Base-by-base conservation (phyloP, 192 early-diverging fungal species). In the Backusella psychrophila region DNA sequence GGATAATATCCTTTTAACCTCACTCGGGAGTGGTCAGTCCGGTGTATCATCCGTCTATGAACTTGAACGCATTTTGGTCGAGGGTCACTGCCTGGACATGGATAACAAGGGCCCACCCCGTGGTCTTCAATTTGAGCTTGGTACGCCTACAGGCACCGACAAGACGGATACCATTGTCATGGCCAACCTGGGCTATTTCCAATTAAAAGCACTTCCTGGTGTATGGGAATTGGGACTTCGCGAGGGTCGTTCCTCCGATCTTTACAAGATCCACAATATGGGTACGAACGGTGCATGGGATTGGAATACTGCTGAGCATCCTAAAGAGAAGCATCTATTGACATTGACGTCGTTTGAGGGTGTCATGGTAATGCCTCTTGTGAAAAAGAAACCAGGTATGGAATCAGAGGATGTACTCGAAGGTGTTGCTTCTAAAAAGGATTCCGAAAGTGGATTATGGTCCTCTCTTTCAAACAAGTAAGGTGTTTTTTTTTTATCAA, bases 151-250 rank as follows among this genome's bases (percentile, higher is more conserved):
- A 1, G 66, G 88, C 7, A 88, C 90, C 11, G 86, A 85, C 3
- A 87, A 92, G 46, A 90, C 92, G 0, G 98, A 97, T 75, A 99
- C 97, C 4, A 95, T 98, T 52, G 95, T 98, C 1, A 99, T 99
- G 98, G 95, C 95, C n/a, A 99, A 99, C 52, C 87, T 97, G 17
- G 98, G 98, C 3, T 99, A 99, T 76, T 84, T 99, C 69, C 98
- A 99, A 83, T 88, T 99, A 66, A 96, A 97, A 80, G 96, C 96
- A 5, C 90, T 90, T 73, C 96, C 97, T 9, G 97, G 97, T 68
- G 88, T 95, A 3, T 99, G 96, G 96, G 80, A 82, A 41, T 87
- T 99, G 59, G 76, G 82, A 12, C 81, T 98, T 23, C 89, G 98
- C 34, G 87, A 89, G 15, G 98, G 98, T 0, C 90, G 94, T 15